Evolutionary conservation across 805 yeast genomes (phyloP).

Genomic region (Ogataea nakhonphanomensis): DNA sequence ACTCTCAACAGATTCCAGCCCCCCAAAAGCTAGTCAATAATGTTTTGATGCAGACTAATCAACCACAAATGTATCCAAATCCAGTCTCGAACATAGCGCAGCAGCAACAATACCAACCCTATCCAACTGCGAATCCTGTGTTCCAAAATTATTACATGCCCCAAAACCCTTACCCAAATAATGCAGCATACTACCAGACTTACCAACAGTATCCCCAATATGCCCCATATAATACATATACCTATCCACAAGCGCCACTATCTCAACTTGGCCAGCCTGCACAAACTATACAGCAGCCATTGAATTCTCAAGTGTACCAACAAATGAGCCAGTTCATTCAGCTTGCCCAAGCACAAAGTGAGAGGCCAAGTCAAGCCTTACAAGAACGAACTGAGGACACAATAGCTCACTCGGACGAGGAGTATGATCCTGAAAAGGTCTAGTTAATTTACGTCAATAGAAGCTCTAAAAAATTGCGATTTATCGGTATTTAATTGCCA

Average conservation of each 20-base stretch:
- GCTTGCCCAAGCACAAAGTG: conserved; percentile 20
- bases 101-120: no score
- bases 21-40: no score
- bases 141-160: conserved; percentile 1
- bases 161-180: conserved; percentile 1
- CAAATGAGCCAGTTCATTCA: conserved; percentile 26
- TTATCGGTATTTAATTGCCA: neutral
- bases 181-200: conserved; percentile 10
- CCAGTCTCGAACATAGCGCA: no score
- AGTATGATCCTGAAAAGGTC: conserved; percentile 22
- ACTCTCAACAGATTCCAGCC: no score
- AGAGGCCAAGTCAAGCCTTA: conserved; percentile 11
- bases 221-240: conserved; percentile 4
- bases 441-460: neutral
- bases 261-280: neutral
- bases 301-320: conserved; percentile 17
- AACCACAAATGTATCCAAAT: neutral
- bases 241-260: neutral
- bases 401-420: conserved; percentile 16
- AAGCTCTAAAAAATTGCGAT: neutral
- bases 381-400: conserved; percentile 4
- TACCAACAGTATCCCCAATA: conserved; percentile 16
- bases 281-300: conserved; percentile 7
- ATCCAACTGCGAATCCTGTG: no score
- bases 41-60: no score